These are phyloP conservation scores for Picea sitchensis DNA, from an alignment of 75 land plant genomes.

Conservation along the genomic window DNA sequence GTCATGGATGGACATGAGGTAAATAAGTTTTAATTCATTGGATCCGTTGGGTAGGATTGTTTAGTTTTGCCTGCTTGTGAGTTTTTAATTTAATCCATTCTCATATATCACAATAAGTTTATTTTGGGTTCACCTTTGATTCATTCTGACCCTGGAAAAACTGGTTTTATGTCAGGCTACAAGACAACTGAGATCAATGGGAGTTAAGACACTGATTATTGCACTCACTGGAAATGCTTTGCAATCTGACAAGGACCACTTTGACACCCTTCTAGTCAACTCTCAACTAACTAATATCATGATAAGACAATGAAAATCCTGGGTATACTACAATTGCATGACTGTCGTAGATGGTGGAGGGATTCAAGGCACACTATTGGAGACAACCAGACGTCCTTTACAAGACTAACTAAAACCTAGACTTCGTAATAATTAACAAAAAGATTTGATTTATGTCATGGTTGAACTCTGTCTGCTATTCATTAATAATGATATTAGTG, in stretches of 20 bases:
- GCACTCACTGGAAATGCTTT: slow-evolving; percentile 56
- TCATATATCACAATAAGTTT: not conserved
- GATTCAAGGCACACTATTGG: too few relatives aligned
- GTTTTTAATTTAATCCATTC: not conserved
- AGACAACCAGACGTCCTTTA: too few relatives aligned
- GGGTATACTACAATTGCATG: too few relatives aligned
- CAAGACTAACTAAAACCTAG: too few relatives aligned
- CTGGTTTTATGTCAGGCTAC: slow-evolving; percentile 35
- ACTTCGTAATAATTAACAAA: too few relatives aligned
- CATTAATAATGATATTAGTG: too few relatives aligned
- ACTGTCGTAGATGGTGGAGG: too few relatives aligned
- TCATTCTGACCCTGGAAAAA: not conserved
- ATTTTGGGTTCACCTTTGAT: not conserved
- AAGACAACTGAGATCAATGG: slow-evolving; percentile 10
- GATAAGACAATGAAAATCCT: too few relatives aligned
- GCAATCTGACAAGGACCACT: slow-evolving; percentile 43
- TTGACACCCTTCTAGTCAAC: not conserved
- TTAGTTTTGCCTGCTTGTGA: not conserved
- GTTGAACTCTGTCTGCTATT: too few relatives aligned
- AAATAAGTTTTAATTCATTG: not conserved
- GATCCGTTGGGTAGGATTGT: not conserved
- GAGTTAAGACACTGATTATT: slow-evolving; percentile 59
- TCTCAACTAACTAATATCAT: too few relatives aligned
- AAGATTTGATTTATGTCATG: too few relatives aligned
- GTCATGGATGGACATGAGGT: too few relatives aligned